A percentile compares a stretch with the other conserved stretches of the same genome.
Conservation (phyloP, 2,329 filamentous ascomycete species). For the Alternaria tenuissima region DNA sequence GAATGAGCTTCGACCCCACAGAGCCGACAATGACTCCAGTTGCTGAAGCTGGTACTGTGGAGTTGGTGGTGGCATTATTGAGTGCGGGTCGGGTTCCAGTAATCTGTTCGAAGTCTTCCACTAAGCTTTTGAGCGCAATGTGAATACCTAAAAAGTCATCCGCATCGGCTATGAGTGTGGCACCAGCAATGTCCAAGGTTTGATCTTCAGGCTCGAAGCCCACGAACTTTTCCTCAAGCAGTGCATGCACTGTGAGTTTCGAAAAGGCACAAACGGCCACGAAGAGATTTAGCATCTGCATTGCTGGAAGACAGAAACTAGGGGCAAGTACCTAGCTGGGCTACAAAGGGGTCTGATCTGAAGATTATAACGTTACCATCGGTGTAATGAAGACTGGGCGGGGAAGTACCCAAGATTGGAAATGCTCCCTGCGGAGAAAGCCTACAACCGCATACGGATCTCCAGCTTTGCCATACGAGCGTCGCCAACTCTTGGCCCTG, state of each 20-base stretch:
- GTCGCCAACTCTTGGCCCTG: background rate
- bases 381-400: background rate
- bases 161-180: conserved; percentile 19
- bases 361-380: background rate
- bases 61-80: background rate
- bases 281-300: background rate
- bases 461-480: background rate
- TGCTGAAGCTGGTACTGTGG: background rate
- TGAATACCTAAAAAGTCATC: conserved; percentile 25
- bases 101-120: conserved; percentile 24
- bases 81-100: conserved; percentile 14
- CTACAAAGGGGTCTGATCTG: background rate
- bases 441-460: background rate
- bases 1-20: conserved; percentile 67
- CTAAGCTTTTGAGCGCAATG: conserved; percentile 28
- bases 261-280: conserved; percentile 1
- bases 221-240: conserved; percentile 30
- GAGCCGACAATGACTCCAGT: conserved; percentile 71
- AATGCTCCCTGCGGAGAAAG: background rate
- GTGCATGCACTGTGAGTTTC: background rate
- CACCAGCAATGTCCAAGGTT: conserved; percentile 20
- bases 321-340: background rate
- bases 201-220: conserved; percentile 13
- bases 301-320: background rate
- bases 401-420: background rate